Base-by-base conservation (phyloP, 805 yeast species). In the Candida montana region DNA sequence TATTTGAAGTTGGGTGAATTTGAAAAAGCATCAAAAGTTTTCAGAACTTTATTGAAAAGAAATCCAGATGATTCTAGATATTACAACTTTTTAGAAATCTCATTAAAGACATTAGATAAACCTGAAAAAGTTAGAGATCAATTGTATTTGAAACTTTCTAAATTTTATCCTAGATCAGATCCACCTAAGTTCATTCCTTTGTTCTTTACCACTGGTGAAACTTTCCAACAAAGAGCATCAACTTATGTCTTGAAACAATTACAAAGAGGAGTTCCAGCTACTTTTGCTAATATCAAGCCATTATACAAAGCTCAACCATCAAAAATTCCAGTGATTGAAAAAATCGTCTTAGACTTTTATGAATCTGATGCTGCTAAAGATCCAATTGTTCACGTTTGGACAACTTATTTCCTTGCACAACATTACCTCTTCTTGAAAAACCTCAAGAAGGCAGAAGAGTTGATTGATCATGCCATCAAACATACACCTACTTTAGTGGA, bases 401-500 rank as follows among this genome's bases (percentile, higher is more conserved):
- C 90, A 4, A 64, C 70, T 12, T 83, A 83, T 61, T 90, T 77
- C 63, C 68, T 90, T 46, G 74, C 95, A 7, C 95, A 85, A 61
- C 95, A 89, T 59, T 77, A 70, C 54, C 71, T 88, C 47, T 70
- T 69, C 49, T 56, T 74, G 24, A 74, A 75, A 23, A 67, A 83
- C 23, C 73, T 77, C 39, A 61, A 53, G 2, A 58, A 64, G 36
- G 91, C 97, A 1, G 55, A 69, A 33, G 68, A 69, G 37, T 69
- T 66, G 49, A 75, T 86, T 37, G 80, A 85, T 29, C 50, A 64
- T 26, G 90, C 91, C 2, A 64, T 86, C 41, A 67, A 64, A 15
- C 88, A 81, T 47, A 79, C 93, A 0, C 96, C 96, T 32, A 85
- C 95, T 0, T 65, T 85, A 49, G 89, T 88, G 17, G 99, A 93